These are phyloP conservation scores for Paecilomyces variotii DNA, from an alignment of 2,329 filamentous ascomycete species.

Conservation along the genomic window DNA sequence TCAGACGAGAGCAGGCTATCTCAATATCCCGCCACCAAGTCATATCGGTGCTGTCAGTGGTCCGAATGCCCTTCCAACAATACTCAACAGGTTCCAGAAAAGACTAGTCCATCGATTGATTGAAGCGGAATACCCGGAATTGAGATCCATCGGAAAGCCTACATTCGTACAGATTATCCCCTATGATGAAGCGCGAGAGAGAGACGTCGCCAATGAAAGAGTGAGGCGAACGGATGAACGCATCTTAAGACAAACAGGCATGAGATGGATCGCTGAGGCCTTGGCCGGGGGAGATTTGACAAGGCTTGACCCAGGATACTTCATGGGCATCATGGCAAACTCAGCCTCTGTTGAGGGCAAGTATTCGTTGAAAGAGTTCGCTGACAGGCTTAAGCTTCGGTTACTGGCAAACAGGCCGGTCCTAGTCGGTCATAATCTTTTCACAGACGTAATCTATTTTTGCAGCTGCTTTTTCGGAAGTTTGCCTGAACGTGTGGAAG, in stretches of 20 bases:
- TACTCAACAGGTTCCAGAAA: conserved; percentile 53
- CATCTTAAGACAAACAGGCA: conserved; percentile 31
- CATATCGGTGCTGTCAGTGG: conserved; percentile 9
- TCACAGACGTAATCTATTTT: conserved; percentile 55
- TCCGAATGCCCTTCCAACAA: conserved; percentile 13
- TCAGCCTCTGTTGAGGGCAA: conserved; percentile 10
- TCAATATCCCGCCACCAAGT: conserved; percentile 38
- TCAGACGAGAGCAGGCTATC: conserved; percentile 25
- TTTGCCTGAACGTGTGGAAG: conserved; percentile 48
- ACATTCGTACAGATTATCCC: conserved; percentile 35
- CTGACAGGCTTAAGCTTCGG: conserved; percentile 26
- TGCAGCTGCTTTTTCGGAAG: conserved; percentile 52
- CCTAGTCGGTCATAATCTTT: conserved; percentile 56
- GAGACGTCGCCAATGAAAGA: conserved; percentile 19
- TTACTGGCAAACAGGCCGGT: conserved; percentile 42
- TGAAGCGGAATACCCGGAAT: conserved; percentile 47
- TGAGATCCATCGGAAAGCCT: conserved; percentile 30
- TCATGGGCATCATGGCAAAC: conserved; percentile 16
- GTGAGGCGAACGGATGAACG: conserved; percentile 17
- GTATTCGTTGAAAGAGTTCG: conserved; percentile 16
- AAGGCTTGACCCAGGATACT: conserved; percentile 24
- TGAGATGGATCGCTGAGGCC: conserved; percentile 42
- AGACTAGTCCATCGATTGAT: conserved; percentile 59
- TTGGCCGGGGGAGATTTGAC: conserved; percentile 35
- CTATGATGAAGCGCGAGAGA: conserved; percentile 29